Evolutionary conservation across 139 green algal genomes (phyloP).

Genomic region (Chlorella sp.): DNA sequence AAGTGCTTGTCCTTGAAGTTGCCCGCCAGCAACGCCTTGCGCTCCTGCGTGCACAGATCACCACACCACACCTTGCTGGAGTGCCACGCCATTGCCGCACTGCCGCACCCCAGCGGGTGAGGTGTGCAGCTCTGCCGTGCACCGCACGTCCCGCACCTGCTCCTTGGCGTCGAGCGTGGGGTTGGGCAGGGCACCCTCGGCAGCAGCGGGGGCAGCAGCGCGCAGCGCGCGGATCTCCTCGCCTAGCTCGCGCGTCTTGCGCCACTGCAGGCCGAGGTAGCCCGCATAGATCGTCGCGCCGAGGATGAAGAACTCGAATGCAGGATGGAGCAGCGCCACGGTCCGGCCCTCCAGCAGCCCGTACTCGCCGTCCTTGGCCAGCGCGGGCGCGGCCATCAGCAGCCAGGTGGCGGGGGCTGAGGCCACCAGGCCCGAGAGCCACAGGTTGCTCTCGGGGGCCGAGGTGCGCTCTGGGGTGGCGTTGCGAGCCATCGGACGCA

Average conservation of each 20-base stretch:
- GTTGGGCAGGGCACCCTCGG: slow-evolving; percentile 47
- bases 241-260: slow-evolving; percentile 45
- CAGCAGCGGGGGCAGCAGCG: slow-evolving; percentile 46
- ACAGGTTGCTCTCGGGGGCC: neutral
- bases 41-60: slow-evolving; percentile 49
- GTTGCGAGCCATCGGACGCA: no score
- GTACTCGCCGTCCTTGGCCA: slow-evolving; percentile 38
- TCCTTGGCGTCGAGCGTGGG: slow-evolving; percentile 68
- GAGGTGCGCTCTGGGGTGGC: no score
- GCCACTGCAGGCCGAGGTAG: slow-evolving; percentile 87
- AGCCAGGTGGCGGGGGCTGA: slow-evolving; percentile 11
- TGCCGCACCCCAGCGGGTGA: no score
- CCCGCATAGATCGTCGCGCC: slow-evolving; percentile 70
- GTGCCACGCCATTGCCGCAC: no score
- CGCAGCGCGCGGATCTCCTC: slow-evolving; percentile 74
- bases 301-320: slow-evolving; percentile 81
- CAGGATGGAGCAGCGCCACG: slow-evolving; percentile 76
- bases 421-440: neutral
- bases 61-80: no score
- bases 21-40: slow-evolving; percentile 81
- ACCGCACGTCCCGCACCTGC: slow-evolving; percentile 35
- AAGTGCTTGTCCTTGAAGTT: slow-evolving; percentile 82
- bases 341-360: slow-evolving; percentile 67
- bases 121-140: neutral
- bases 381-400: slow-evolving; percentile 14